Percentiles rank a stretch among this genome's conserved stretches.
Conservation (phyloP, 2,329 filamentous ascomycete species). For the Cladosporium sp. region DNA sequence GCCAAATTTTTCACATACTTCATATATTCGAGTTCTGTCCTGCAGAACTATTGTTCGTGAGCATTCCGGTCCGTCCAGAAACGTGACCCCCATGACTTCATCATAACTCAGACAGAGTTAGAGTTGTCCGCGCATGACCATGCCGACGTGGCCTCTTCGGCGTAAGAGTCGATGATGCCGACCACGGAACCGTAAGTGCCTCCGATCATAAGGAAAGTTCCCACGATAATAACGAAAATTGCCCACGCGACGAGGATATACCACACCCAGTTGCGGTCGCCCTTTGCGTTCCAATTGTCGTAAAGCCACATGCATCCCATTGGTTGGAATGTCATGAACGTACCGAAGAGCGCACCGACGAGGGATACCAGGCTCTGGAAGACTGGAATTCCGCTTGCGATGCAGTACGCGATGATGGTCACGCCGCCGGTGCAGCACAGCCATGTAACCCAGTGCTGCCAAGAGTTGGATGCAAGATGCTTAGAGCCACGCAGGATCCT, state of each 20-base stretch:
- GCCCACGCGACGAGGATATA: conserved; percentile 33
- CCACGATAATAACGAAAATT: conserved; percentile 39
- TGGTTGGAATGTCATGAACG: conserved; percentile 39
- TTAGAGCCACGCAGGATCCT: conserved; percentile 47
- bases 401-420: conserved; percentile 41
- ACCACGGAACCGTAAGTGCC: conserved; percentile 42
- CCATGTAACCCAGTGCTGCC: conserved; percentile 49
- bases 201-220: conserved; percentile 42
- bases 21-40: not conserved
- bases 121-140: conserved; percentile 46
- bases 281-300: conserved; percentile 34
- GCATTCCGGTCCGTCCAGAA: not conserved
- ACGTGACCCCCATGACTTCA: too few species aligned
- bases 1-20: too few species aligned
- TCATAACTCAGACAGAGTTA: conserved; percentile 12
- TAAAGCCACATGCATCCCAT: conserved; percentile 44
- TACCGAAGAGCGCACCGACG: conserved; percentile 46
- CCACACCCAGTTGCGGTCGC: conserved; percentile 35
- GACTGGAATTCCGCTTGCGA: conserved; percentile 47
- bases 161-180: conserved; percentile 35
- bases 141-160: conserved; percentile 28
- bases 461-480: conserved; percentile 47
- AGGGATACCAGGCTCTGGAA: conserved; percentile 49
- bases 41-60: conserved; percentile 1
- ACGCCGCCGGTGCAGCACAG: conserved; percentile 40